A percentile compares a stretch with the other conserved stretches of the same genome.
phyloP scores from a whole-genome alignment of 2,329 filamentous ascomycete species.

The Didymella lethalis region DNA sequence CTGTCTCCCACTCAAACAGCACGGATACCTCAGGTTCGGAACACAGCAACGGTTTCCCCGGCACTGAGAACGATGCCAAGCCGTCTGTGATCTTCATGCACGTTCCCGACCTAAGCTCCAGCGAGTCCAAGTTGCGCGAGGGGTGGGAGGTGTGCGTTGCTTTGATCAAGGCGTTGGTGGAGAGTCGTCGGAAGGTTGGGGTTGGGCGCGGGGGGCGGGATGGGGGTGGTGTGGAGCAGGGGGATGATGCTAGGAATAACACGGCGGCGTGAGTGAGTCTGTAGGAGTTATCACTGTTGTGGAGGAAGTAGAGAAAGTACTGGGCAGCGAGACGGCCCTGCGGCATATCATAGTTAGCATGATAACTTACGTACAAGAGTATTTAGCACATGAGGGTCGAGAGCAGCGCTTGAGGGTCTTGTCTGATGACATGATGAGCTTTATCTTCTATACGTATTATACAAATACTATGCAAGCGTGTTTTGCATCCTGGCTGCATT shows the following conservation, averaged over 20 bases:
- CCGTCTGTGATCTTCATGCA: slow-evolving; percentile 48
- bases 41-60: too few species aligned
- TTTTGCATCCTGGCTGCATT: not conserved
- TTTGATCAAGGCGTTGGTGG: slow-evolving; percentile 47
- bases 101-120: slow-evolving; percentile 45
- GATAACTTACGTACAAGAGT: not conserved
- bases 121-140: slow-evolving; percentile 34
- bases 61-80: slow-evolving; percentile 18
- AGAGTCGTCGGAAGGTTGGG: slow-evolving; percentile 37
- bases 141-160: slow-evolving; percentile 43
- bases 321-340: too few species aligned
- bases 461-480: not conserved
- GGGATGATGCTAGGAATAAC: slow-evolving; percentile 14
- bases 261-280: not conserved
- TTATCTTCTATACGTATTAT: not conserved
- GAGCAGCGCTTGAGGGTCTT: not conserved
- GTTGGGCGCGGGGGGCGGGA: slow-evolving; percentile 3
- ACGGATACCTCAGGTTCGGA: too few species aligned
- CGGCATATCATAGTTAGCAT: too few species aligned
- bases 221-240: not conserved
- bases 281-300: too few species aligned
- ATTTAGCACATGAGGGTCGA: too few species aligned
- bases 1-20: too few species aligned
- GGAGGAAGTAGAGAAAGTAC: too few species aligned
- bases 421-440: not conserved